Conservation (phyloP, 257 asterid genomes). For the Euphrasia confusa region DNA sequence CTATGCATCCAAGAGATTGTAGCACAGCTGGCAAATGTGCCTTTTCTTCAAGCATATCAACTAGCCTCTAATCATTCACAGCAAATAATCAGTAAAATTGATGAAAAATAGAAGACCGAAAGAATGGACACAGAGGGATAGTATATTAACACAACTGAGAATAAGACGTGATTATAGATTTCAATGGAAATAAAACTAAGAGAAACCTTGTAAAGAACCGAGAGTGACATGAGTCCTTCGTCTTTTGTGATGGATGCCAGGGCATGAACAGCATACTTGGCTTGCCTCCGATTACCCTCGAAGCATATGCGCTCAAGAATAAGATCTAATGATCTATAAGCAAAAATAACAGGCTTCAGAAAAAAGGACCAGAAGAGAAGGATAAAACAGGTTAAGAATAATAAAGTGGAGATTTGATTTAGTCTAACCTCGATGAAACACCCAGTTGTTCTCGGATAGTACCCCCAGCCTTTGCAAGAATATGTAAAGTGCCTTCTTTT, state of each 20-base stretch:
- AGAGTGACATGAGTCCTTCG: conserved; percentile 98
- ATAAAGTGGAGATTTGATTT: background rate
- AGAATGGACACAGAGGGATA: conserved; percentile 8
- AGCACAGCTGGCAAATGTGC: conserved; percentile 91
- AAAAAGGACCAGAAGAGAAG: background rate
- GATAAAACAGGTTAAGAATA: background rate
- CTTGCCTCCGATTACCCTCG: conserved; percentile 98
- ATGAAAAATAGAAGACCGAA: conserved; percentile 17
- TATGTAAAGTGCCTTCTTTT: conserved; percentile 93
- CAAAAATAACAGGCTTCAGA: conserved; percentile 27
- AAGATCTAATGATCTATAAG: conserved; percentile 81
- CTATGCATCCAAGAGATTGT: conserved; percentile 98
- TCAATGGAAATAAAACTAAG: background rate
- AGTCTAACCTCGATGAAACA: conserved; percentile 74
- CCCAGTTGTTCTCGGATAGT: conserved; percentile 93
- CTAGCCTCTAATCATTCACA: conserved; percentile 67
- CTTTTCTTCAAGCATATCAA: conserved; percentile 91
- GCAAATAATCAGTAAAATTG: conserved; percentile 19
- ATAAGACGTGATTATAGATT: conserved; percentile 11
- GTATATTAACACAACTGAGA: background rate
- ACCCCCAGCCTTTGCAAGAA: conserved; percentile 98
- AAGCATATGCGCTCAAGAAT: conserved; percentile 95
- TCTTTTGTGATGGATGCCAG: conserved; percentile 96
- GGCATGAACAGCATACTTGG: conserved; percentile 97
- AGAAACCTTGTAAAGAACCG: conserved; percentile 95